Evolutionary conservation across 805 yeast genomes (phyloP), one percentile per base, ranked within the genome.

Genomic region (Cyberlindnera misumaiensis): DNA sequence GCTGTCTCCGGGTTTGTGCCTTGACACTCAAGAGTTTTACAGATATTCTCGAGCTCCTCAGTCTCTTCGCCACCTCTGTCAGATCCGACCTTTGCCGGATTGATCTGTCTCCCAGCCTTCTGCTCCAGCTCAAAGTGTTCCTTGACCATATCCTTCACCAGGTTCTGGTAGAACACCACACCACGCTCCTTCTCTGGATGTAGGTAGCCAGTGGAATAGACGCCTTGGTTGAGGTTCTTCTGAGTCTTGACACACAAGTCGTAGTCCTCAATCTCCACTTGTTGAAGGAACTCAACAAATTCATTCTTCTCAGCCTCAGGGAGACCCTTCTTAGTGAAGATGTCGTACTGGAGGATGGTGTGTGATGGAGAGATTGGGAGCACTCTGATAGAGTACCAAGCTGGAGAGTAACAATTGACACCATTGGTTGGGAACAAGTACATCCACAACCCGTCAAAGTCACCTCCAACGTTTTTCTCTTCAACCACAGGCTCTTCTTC

Each of bases 401-500:
- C 81, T 48, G 82, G 81, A 0, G 81, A 75, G 52, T 76, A 76
- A 51, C 83, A 76, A 58, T 76, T 76, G 54, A 76, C 57, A 32
- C 82, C 82, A 52, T 74, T 73, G 34, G 68, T 72, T 40, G 83
- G 83, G 64, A 65, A 76, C 43, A 73, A 58, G 55, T 76, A 76
- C 42, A 76, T 70, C 82, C 82, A 76, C 53, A 76, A 62, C 11
- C 81, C 82, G 52, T 76, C 73, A 59, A 72, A 73, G 9, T 67
- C 72, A 43, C 83, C 83, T 41, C 82, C 82, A 18, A 72, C 73
- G 60, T 76, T 76, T 65, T 65, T 56, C 9, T 33, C 47, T 38
- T 55, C 42, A 36, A 47, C 46, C 11, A 35, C 46, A 22, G 53
- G 52, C 20, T 51, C 58, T 46, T 61, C 56, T 27, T 48, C 40